Evolutionary conservation across 2,329 filamentous ascomycete species (phyloP).

Genomic region (Aspergillus sp.): DNA sequence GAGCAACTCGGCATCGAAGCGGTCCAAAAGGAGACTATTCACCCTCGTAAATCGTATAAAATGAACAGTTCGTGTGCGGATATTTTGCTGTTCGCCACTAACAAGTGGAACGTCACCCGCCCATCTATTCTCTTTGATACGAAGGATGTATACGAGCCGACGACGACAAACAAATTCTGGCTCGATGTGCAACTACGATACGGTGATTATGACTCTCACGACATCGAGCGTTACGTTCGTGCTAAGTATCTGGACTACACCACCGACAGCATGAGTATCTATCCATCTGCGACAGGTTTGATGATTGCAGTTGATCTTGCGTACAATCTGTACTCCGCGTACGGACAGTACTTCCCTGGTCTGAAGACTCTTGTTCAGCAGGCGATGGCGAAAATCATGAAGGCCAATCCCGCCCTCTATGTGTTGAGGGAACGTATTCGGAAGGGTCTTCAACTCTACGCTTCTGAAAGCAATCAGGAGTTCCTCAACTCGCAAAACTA

Average conservation of each 20-base stretch:
- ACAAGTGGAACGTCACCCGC: constrained; percentile 97
- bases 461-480: constrained; percentile 97
- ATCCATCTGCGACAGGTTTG: constrained; percentile 90
- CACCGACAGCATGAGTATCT: constrained; percentile 97
- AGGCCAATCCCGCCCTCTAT: constrained; percentile 95
- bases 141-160: constrained; percentile 90
- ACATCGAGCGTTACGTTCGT: constrained; percentile 95
- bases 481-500: constrained; percentile 99
- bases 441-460: constrained; percentile 96
- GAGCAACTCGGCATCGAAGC: constrained; percentile 95
- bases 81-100: constrained; percentile 92
- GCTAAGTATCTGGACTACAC: constrained; percentile 99
- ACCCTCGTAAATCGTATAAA: constrained; percentile 99
- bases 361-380: constrained; percentile 94
- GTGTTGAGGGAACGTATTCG: constrained; percentile 96
- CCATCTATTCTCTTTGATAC: constrained; percentile 94
- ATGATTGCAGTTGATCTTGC: constrained; percentile 98
- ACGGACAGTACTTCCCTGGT: constrained; percentile 97
- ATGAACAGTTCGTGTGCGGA: constrained; percentile 99
- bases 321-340: constrained; percentile 97
- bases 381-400: constrained; percentile 99
- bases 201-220: constrained; percentile 97
- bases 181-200: constrained; percentile 95
- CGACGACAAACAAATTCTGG: constrained; percentile 99
- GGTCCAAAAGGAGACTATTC: constrained; percentile 98